phyloP scores from a whole-genome alignment of 805 yeast genomes.

The Wickerhamomyces chaumierensis region DNA sequence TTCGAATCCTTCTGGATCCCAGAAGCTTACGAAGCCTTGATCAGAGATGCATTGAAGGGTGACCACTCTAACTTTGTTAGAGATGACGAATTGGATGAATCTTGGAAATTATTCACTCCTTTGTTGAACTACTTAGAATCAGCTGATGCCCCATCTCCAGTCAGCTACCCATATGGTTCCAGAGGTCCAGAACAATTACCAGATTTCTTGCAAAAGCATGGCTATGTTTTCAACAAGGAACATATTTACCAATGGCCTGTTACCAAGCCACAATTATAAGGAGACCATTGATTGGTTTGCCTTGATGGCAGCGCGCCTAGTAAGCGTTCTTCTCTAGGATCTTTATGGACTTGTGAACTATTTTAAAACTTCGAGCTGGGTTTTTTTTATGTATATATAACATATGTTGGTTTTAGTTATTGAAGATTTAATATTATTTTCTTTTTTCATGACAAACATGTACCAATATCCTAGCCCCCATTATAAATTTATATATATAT shows the following conservation, averaged over 20 bases:
- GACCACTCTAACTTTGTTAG: slow-evolving; percentile 97
- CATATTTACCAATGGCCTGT: slow-evolving; percentile 87
- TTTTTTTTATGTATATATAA: no score
- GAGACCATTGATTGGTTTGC: background rate
- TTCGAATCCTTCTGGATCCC: slow-evolving; percentile 90
- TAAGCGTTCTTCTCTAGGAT: no score
- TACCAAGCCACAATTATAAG: slow-evolving; percentile 31
- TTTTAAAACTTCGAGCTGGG: no score
- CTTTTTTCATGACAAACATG: no score
- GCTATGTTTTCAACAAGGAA: slow-evolving; percentile 55
- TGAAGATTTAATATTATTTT: no score
- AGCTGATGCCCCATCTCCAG: slow-evolving; percentile 53
- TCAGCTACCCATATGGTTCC: slow-evolving; percentile 74
- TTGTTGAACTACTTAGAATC: slow-evolving; percentile 71
- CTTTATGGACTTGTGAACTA: background rate
- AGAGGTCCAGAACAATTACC: slow-evolving; percentile 71
- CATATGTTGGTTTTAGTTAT: no score
- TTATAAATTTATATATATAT: no score
- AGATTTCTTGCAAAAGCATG: slow-evolving; percentile 54
- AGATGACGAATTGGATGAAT: slow-evolving; percentile 90
- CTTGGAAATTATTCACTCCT: slow-evolving; percentile 93
- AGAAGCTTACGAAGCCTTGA: slow-evolving; percentile 93
- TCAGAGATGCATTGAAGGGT: slow-evolving; percentile 81
- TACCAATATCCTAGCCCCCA: no score
- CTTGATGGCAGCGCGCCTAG: no score